Base-by-base conservation (phyloP, 1,284 basidiomycete species). In the Limonomyces culmigenus region DNA sequence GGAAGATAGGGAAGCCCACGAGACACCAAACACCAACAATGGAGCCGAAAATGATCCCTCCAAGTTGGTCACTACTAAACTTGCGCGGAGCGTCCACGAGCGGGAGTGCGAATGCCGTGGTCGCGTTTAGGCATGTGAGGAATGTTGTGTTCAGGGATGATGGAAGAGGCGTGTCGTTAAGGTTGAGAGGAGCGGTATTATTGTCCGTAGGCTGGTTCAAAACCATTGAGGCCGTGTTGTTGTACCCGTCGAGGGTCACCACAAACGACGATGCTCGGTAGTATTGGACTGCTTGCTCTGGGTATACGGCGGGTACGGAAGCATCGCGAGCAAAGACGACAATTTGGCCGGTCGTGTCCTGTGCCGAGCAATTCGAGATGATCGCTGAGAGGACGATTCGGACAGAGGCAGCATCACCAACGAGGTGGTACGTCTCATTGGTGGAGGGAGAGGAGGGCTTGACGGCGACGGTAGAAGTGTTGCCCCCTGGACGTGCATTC, bases 91-190 rank as follows among this genome's bases (percentile, higher is more conserved):
- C n/a, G n/a, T n/a, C n/a, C n/a, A n/a, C n/a, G n/a, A 36, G 17
- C 14, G 35, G 35, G 12, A 25, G 19, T 4, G 21, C 27, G 21
- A 35, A 34, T 13, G 53, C 52, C 36, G 54, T 57, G 19, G 56
- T 56, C 34, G 44, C 31, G 39, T 58, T 51, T 16, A 59, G 32
- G 37, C 54, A 53, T 19, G 45, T 42, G 17, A 58, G 42, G 40
- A 55, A 42, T 6, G 47, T 46, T n/a, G 42, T 41, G 40, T 57
- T 52, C 25, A 54, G 38, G 32, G 47, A 49, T n/a, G 44, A 42
- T 6, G 44, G 53, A 11, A 58, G 38, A 6, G 54, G 50, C 39
- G 54, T 53, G 35, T 51, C 47, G 14, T 36, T 15, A 17, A 14
- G 15, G 13, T 34, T 17, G 2, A 20, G 36, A 8, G 3, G n/a